phyloP scores from a whole-genome alignment of 2,329 filamentous ascomycete species.

The Calonectria pteridis region DNA sequence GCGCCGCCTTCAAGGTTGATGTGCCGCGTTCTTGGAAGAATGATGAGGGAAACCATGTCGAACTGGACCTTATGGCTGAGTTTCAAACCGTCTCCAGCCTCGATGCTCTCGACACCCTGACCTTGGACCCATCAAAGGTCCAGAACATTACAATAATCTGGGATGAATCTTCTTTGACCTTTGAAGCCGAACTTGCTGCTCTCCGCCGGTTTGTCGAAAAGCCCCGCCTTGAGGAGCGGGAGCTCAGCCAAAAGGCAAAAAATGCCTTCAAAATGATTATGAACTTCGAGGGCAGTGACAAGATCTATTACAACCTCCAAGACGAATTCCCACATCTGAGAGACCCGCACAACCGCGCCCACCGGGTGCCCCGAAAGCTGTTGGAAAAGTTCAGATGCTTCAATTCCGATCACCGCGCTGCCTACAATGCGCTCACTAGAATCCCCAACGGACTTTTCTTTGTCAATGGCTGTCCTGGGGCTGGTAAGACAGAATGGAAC shows the following conservation, averaged over 20 bases:
- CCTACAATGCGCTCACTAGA: constrained; percentile 49
- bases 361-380: constrained; percentile 43
- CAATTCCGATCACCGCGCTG: constrained; percentile 53
- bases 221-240: constrained; percentile 31
- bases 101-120: constrained; percentile 31
- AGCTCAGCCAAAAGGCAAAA: constrained; percentile 36
- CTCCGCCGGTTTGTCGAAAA: constrained; percentile 41
- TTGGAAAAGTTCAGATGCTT: constrained; percentile 49
- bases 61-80: constrained; percentile 70
- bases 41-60: constrained; percentile 36
- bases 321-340: constrained; percentile 49
- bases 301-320: constrained; percentile 42
- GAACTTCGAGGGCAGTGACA: constrained; percentile 43
- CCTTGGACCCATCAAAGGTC: constrained; percentile 25
- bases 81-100: constrained; percentile 69
- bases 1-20: constrained; percentile 51
- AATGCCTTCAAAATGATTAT: constrained; percentile 50
- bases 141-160: constrained; percentile 46
- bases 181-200: constrained; percentile 50
- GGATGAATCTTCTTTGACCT: constrained; percentile 45
- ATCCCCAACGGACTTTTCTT: constrained; percentile 59
- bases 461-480: constrained; percentile 60
- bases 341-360: constrained; percentile 36
- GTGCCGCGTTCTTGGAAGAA: constrained; percentile 47
- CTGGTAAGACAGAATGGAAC: constrained; percentile 63